Conservation (phyloP, 768 basidiomycete genomes). For the Boletus sensibilis region DNA sequence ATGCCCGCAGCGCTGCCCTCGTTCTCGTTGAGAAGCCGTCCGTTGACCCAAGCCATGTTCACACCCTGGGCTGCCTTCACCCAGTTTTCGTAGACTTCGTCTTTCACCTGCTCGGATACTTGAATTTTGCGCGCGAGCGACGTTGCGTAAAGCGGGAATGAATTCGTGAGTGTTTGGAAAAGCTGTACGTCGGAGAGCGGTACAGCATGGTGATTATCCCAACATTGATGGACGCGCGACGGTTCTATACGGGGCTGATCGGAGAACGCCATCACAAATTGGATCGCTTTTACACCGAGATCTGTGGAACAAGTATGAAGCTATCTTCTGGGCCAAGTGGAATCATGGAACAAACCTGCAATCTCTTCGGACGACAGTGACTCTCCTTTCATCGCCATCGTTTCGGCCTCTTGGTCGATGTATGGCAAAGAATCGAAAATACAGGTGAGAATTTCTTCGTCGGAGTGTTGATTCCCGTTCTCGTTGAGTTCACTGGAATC, state of each 20-base stretch:
- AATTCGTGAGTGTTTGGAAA: slow-evolving; percentile 71
- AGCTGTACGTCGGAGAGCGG: slow-evolving; percentile 17
- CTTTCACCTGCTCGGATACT: slow-evolving; percentile 46
- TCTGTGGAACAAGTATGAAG: slow-evolving; percentile 33
- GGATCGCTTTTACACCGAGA: slow-evolving; percentile 71
- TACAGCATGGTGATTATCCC: slow-evolving; percentile 10
- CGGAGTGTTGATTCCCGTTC: slow-evolving; percentile 8
- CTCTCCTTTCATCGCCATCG: slow-evolving; percentile 38
- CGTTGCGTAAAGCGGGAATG: slow-evolving; percentile 86
- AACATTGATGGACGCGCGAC: slow-evolving; percentile 15
- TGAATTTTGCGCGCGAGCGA: slow-evolving; percentile 69
- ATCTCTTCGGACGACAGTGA: slow-evolving; percentile 56
- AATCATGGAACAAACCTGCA: slow-evolving; percentile 38
- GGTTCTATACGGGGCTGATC: slow-evolving; percentile 45
- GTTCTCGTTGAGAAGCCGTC: slow-evolving; percentile 53
- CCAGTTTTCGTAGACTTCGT: slow-evolving; percentile 60
- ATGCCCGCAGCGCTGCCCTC: slow-evolving; percentile 57
- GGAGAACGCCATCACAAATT: slow-evolving; percentile 66
- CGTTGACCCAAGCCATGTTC: slow-evolving; percentile 80
- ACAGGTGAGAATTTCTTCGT: slow-evolving; percentile 26
- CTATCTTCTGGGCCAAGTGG: neutral
- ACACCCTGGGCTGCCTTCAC: slow-evolving; percentile 48
- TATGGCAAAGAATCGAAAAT: slow-evolving; percentile 33
- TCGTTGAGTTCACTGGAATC: neutral
- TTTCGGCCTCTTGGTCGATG: slow-evolving; percentile 29